These are phyloP conservation scores for Xylariomycetidae sp. DNA, from an alignment of 2,329 filamentous ascomycete species.

Conservation along the genomic window DNA sequence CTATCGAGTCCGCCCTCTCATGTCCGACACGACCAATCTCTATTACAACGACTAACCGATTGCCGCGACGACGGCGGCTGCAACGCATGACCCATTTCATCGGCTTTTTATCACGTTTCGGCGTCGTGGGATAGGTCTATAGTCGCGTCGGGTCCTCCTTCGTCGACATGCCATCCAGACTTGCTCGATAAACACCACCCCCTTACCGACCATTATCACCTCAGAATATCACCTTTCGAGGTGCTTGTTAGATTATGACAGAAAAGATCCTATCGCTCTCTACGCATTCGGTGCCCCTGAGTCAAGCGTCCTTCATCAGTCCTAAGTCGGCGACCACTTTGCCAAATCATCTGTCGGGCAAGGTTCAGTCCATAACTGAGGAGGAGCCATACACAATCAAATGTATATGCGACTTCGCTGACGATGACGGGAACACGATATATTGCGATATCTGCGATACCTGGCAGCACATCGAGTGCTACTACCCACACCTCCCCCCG, in stretches of 20 bases:
- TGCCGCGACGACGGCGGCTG: constrained; percentile 8
- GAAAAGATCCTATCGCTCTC: constrained; percentile 50
- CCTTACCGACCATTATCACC: constrained; percentile 15
- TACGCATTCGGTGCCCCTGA: constrained; percentile 52
- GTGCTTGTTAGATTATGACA: constrained; percentile 56
- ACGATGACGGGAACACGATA: constrained; percentile 97
- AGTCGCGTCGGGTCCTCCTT: constrained; percentile 37
- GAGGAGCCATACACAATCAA: constrained; percentile 93
- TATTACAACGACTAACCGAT: too few species aligned
- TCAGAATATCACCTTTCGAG: constrained; percentile 35
- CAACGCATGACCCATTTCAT: constrained; percentile 8
- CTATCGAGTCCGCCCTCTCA: constrained; percentile 7
- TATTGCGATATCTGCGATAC: constrained; percentile 94
- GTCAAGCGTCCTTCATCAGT: constrained; percentile 41
- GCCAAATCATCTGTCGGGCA: constrained; percentile 38
- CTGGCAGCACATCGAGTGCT: constrained; percentile 98
- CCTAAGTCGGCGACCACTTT: constrained; percentile 32
- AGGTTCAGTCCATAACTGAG: constrained; percentile 53
- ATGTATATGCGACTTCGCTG: constrained; percentile 89
- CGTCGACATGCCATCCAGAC: constrained; percentile 57
- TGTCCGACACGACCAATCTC: background rate
- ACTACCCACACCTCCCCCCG: constrained; percentile 72
- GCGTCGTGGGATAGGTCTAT: constrained; percentile 8
- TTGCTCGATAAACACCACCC: constrained; percentile 41
- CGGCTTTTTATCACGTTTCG: constrained; percentile 6